These are phyloP conservation scores for Ophidiomyces ophidiicola DNA, from an alignment of 2,329 filamentous ascomycete species.

Conservation along the genomic window DNA sequence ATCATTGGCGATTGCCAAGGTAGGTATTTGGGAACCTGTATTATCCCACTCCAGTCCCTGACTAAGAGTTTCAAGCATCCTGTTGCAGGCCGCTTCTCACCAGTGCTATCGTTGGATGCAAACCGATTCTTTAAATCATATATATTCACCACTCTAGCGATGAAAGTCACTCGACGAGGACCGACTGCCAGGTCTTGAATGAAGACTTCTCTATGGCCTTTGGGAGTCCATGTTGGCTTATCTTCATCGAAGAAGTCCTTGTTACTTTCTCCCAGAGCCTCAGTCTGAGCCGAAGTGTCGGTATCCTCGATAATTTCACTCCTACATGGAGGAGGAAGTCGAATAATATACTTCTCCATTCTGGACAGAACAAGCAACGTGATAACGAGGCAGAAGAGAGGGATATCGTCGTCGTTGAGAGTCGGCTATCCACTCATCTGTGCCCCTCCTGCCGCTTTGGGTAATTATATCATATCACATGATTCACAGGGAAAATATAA, in stretches of 20 bases:
- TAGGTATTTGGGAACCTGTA: slow-evolving; percentile 15
- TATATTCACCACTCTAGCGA: slow-evolving; percentile 21
- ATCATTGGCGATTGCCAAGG: neutral
- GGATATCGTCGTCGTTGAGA: too few species aligned
- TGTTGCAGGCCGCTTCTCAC: slow-evolving; percentile 12
- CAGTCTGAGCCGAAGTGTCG: neutral
- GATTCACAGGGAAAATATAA: too few species aligned
- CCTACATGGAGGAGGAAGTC: neutral
- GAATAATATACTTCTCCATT: neutral
- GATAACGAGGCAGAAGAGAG: too few species aligned
- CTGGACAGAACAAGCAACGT: too few species aligned
- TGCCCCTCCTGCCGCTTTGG: too few species aligned
- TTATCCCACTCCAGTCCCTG: slow-evolving; percentile 19
- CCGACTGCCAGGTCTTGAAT: slow-evolving; percentile 19
- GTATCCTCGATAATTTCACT: neutral
- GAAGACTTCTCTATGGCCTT: slow-evolving; percentile 15
- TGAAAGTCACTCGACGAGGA: slow-evolving; percentile 16
- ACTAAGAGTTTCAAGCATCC: slow-evolving; percentile 21
- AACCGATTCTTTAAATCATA: slow-evolving; percentile 15
- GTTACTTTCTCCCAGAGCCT: neutral
- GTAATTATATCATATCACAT: too few species aligned
- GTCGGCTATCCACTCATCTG: too few species aligned
- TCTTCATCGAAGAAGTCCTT: too few species aligned
- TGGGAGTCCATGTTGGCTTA: too few species aligned
- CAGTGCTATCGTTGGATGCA: slow-evolving; percentile 1